Evolutionary conservation across 768 basidiomycete species (phyloP).

Genomic region (Sarcomyxa edulis): DNA sequence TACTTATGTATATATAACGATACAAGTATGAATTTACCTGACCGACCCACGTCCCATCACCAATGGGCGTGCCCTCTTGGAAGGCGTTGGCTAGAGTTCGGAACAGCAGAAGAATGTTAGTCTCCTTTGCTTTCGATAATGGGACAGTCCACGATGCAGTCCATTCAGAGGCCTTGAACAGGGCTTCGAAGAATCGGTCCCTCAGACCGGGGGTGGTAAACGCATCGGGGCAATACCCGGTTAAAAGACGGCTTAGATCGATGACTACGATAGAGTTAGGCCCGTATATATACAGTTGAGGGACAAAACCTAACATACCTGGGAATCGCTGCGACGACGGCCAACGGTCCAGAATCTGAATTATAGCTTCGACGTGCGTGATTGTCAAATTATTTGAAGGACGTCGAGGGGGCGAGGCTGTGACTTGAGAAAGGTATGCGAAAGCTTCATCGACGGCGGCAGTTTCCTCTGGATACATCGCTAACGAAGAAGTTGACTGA

Average conservation of each 20-base stretch:
- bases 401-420: slow-evolving; percentile 27
- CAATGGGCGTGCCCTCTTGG: slow-evolving; percentile 42
- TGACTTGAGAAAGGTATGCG: slow-evolving; percentile 46
- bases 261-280: slow-evolving; percentile 71
- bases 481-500: slow-evolving; percentile 66
- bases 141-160: slow-evolving; percentile 45
- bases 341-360: slow-evolving; percentile 69
- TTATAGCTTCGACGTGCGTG: slow-evolving; percentile 57
- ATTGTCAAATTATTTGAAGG: slow-evolving; percentile 30
- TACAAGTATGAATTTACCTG: slow-evolving; percentile 32
- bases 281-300: background rate
- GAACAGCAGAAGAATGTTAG: slow-evolving; percentile 76
- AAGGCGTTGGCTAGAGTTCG: slow-evolving; percentile 79
- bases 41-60: slow-evolving; percentile 44
- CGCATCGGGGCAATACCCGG: slow-evolving; percentile 55
- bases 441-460: slow-evolving; percentile 58
- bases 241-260: slow-evolving; percentile 76
- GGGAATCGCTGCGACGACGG: slow-evolving; percentile 70
- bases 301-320: slow-evolving; percentile 30
- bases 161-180: slow-evolving; percentile 73
- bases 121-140: slow-evolving; percentile 70
- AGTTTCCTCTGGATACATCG: slow-evolving; percentile 64
- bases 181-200: slow-evolving; percentile 48
- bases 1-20: slow-evolving; percentile 1
- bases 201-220: slow-evolving; percentile 38